Evolutionary conservation across 768 basidiomycete genomes (phyloP), one percentile per base, ranked within the genome.

Genomic region (Kwoniella pini): DNA sequence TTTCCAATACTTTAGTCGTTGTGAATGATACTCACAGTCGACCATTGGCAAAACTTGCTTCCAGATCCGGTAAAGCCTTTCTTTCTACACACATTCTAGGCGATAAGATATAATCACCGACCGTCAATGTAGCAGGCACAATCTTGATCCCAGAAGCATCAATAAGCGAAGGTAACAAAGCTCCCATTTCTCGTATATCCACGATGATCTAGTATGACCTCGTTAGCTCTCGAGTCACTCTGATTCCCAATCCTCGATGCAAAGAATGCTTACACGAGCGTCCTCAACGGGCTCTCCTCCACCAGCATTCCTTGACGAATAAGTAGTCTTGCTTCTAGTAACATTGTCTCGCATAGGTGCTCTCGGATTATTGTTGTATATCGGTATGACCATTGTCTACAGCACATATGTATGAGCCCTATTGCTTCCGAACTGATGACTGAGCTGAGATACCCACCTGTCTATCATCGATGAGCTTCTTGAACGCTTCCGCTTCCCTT

Each of bases 61-160:
- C 84, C 52, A 99, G 72, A 81, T 99, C 96, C 0, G 93, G 83
- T 50, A 98, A 82, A 67, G 94, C 94, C 81, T 99, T 99, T 57
- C 95, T 82, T 79, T 99, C 96, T 2, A 99, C 88, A 64, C 91
- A 94, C 64, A 98, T 94, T 62, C 95, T 91, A 0, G 95, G 96
- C 1, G 90, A 88, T 45, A 98, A 80, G 54, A 99, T 88, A 72
- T 99, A 99, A 78, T 99, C 96, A 2, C 96, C 96, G 1, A 98
- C 89, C 0, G 89, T 91, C 62, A 99, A 81, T 0, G 94, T 98
- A 0, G 88, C 88, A 0, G 96, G 95, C n/a, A 93, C 82, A 40
- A 97, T 85, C 31, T 87, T 80, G 40, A 95, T 79, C 43, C 84
- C 83, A 0, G 90, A 84, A 0, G 90, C 91, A 70, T 98, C 92